Base-by-base conservation (phyloP, 257 asterid genomes). In the Fraxinus americana region DNA sequence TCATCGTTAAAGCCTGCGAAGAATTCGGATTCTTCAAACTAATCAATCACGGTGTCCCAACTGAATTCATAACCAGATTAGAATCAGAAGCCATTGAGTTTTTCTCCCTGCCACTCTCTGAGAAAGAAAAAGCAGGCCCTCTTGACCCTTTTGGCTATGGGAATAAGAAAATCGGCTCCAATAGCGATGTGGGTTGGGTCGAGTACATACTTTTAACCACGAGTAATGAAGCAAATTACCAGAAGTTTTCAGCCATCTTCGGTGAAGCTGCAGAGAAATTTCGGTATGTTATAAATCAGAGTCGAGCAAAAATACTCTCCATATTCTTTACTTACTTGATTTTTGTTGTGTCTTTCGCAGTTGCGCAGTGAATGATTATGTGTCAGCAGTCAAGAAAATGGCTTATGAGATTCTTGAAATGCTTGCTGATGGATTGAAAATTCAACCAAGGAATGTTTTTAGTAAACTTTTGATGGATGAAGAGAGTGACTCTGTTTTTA, bases 121-220 rank as follows among this genome's bases (percentile, higher is more conserved):
- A 85, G 30, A 93, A 91, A 23, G 81, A 82, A 11, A 90, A 82
- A 34, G 94, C 90, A 0, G 92, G 94, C 13, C 92, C 95, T 0
- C 86, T 92, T n/a, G 82, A 85, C 76, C 97, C 98, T 14, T 93
- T 87, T 76, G 98, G 96, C 71, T 93, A 90, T 73, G 98, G 98
- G 0, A 81, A 82, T 80, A 92, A 91, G 17, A 79, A 75, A 1
- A 92, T 92, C 72, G 98, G 98, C 57, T 34, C 0, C 17, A 87
- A 83, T 71, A 95, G 95, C 25, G 97, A 92, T 57, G 77, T 79
- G 12, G 97, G 97, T 4, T 88, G 91, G 92, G 86, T 92, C 16
- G 98, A 92, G 45, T 89, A 92, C 75, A 75, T 92, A 48, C 92
- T 92, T 13, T 23, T 91, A 5, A 89, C 90, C 8, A 74, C 97